Conservation (phyloP, 2,329 filamentous ascomycete species). For the Plenodomus lindquistii region DNA sequence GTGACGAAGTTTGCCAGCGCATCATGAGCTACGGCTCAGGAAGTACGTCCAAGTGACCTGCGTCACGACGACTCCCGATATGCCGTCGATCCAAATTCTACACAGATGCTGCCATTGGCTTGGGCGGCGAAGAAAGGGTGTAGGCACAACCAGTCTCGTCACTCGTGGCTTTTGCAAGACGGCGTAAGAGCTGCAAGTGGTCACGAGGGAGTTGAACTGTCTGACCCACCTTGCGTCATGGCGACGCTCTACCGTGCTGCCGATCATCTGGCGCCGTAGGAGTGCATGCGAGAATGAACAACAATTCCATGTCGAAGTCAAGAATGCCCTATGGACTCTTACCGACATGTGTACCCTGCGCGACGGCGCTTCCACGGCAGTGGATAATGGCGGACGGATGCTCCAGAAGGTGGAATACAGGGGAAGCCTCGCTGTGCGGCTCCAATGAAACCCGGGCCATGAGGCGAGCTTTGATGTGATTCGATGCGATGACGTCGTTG, state of each 20-base stretch:
- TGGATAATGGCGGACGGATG: background rate
- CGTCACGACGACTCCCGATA: background rate
- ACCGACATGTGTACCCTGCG: background rate
- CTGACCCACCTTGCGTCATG: background rate
- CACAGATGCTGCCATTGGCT: background rate
- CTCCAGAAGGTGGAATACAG: too few relatives aligned
- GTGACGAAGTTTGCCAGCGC: slow-evolving; percentile 19
- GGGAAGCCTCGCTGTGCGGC: slow-evolving; percentile 5
- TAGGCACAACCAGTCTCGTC: background rate
- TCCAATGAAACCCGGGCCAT: slow-evolving; percentile 14
- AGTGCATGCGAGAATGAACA: background rate
- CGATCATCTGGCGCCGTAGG: too few relatives aligned
- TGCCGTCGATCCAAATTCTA: background rate
- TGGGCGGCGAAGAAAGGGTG: background rate
- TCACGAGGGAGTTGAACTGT: slow-evolving; percentile 15
- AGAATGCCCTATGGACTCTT: background rate
- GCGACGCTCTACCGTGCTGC: background rate
- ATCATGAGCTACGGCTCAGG: slow-evolving; percentile 9
- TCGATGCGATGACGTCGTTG: slow-evolving; percentile 18
- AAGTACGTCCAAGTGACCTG: slow-evolving; percentile 8
- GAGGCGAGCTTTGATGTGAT: slow-evolving; percentile 5
- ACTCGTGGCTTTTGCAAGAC: background rate
- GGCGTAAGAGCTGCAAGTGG: slow-evolving; percentile 13
- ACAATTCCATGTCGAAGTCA: background rate
- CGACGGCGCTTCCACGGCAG: background rate